A percentile compares a stretch with the other conserved stretches of the same genome.
Evolutionary conservation across 1,284 basidiomycete species (phyloP).

Genomic region (Xerocomus amazonicus): DNA sequence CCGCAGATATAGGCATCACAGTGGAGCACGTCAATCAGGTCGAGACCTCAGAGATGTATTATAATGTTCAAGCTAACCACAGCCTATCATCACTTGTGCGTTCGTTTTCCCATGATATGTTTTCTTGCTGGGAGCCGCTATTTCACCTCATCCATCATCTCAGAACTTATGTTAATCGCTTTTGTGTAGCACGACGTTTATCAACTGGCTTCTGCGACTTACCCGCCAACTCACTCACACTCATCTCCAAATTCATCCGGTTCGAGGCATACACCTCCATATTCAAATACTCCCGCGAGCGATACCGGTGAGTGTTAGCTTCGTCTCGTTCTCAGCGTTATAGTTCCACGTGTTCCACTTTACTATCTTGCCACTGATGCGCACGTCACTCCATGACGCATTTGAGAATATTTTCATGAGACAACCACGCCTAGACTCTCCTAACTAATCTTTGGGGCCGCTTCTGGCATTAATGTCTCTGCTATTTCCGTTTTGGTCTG

Average conservation of each 20-base stretch:
- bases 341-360: background rate
- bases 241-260: conserved; percentile 23
- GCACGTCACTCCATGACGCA: background rate
- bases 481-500: background rate
- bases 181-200: conserved; percentile 19
- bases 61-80: conserved; percentile 14
- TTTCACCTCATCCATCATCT: background rate
- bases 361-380: background rate
- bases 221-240: conserved; percentile 6
- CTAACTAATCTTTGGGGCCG: too few relatives aligned
- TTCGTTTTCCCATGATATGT: conserved; percentile 2
- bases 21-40: conserved; percentile 15
- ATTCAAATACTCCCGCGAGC: conserved; percentile 26
- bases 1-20: conserved; percentile 12
- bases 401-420: background rate
- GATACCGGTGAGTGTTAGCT: conserved; percentile 25
- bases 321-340: background rate
- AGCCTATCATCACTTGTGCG: conserved; percentile 27
- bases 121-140: background rate
- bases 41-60: conserved; percentile 9
- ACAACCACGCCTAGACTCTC: background rate
- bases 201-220: background rate
- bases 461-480: background rate
- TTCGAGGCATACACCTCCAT: conserved; percentile 23
- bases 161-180: conserved; percentile 3